Conservation (phyloP, 352 stramenopile species). For the Paralagenidium karlingii region DNA sequence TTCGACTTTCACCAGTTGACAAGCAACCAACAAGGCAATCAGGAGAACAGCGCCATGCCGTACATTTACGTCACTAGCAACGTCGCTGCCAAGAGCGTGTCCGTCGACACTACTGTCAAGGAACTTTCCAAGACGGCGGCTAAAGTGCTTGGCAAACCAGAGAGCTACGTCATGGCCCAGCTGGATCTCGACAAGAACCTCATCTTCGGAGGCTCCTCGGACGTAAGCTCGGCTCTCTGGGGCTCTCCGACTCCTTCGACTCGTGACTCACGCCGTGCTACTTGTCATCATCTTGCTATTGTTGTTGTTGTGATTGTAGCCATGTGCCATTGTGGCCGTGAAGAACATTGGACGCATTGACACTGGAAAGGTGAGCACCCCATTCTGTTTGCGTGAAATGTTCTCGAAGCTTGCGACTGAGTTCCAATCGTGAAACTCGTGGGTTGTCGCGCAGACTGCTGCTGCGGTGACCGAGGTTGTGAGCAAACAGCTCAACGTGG, state of each 20-base stretch:
- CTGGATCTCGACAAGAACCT: conserved; percentile 34
- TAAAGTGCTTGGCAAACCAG: conserved; percentile 27
- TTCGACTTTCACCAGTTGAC: no score
- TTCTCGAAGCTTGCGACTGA: no score
- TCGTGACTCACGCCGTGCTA: neutral
- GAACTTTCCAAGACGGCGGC: conserved; percentile 26
- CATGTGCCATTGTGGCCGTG: conserved; percentile 39
- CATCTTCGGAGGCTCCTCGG: conserved; percentile 32
- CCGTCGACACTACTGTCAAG: conserved; percentile 13
- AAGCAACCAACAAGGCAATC: no score
- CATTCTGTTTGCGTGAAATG: no score
- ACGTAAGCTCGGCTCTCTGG: conserved; percentile 8
- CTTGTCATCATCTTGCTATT: neutral
- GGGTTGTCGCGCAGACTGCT: conserved; percentile 16
- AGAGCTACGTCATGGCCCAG: conserved; percentile 44
- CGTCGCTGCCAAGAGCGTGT: conserved; percentile 17
- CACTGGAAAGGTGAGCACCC: no score
- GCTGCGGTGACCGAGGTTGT: conserved; percentile 24
- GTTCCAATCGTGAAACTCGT: no score
- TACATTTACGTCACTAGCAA: conserved; percentile 41
- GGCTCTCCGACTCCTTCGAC: neutral
- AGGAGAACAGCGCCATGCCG: conserved; percentile 16
- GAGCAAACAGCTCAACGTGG: conserved; percentile 22
- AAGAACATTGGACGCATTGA: conserved; percentile 43
- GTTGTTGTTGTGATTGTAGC: conserved; percentile 8